Evolutionary conservation across 345 rosid genomes (phyloP).

Genomic region (Camelina laxa): DNA sequence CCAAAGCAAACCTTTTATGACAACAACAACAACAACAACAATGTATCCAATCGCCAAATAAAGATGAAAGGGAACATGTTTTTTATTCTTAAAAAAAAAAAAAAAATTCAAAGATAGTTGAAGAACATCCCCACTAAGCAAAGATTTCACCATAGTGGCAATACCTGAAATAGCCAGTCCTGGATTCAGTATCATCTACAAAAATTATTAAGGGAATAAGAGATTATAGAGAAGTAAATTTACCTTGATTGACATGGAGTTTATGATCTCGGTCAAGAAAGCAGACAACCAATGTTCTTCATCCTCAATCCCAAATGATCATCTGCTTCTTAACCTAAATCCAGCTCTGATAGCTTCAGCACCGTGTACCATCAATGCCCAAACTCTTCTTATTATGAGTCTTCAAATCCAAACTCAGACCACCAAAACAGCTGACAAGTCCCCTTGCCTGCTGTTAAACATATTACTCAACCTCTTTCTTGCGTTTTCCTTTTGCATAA

Average conservation of each 20-base stretch:
- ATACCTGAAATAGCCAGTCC: slow-evolving; percentile 67
- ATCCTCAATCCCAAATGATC: background rate
- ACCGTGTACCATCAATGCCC: slow-evolving; percentile 9
- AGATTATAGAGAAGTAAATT: background rate
- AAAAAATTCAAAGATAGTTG: background rate
- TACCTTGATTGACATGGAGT: background rate
- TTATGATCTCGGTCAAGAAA: slow-evolving; percentile 8
- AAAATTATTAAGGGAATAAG: background rate
- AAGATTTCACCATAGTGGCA: slow-evolving; percentile 59
- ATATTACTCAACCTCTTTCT: background rate
- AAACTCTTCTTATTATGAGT: background rate
- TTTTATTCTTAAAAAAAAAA: background rate
- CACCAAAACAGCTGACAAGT: slow-evolving; percentile 8
- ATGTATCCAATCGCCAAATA: background rate
- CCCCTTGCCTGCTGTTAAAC: background rate
- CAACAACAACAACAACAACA: background rate
- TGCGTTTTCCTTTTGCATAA: background rate
- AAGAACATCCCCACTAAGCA: background rate
- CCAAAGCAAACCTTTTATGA: background rate
- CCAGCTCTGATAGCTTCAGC: slow-evolving; percentile 11
- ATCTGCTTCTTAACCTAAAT: slow-evolving; percentile 4
- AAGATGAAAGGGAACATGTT: background rate
- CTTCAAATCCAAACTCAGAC: background rate
- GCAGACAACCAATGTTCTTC: background rate
- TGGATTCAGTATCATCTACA: slow-evolving; percentile 37